Evolutionary conservation across 352 stramenopile genomes (phyloP).

Genomic region (Pythium vanterpoolii): DNA sequence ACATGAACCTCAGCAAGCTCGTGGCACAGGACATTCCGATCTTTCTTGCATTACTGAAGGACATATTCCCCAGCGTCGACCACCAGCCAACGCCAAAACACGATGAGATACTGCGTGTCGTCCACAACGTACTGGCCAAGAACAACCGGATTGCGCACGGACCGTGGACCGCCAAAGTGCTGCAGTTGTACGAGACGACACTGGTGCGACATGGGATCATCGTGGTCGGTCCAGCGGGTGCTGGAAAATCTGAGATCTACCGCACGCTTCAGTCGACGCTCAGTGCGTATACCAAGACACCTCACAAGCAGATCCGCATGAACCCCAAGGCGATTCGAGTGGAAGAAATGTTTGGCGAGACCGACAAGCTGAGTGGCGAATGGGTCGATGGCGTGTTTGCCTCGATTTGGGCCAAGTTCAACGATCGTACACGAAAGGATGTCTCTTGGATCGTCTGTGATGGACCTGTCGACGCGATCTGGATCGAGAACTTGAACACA

Average conservation of each 20-base stretch:
- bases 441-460: slow-evolving; percentile 93
- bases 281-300: slow-evolving; percentile 88
- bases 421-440: slow-evolving; percentile 90
- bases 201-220: slow-evolving; percentile 98
- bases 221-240: slow-evolving; percentile 95
- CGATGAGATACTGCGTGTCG: slow-evolving; percentile 57
- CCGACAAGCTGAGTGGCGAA: slow-evolving; percentile 94
- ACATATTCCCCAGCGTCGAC: slow-evolving; percentile 94
- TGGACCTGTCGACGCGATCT: slow-evolving; percentile 81
- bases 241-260: slow-evolving; percentile 97
- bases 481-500: slow-evolving; percentile 84
- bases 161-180: slow-evolving; percentile 93
- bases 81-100: slow-evolving; percentile 86
- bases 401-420: slow-evolving; percentile 98
- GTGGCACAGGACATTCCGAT: slow-evolving; percentile 98
- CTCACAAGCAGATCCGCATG: slow-evolving; percentile 94
- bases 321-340: slow-evolving; percentile 97
- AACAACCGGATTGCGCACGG: slow-evolving; percentile 59
- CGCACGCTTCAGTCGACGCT: slow-evolving; percentile 92
- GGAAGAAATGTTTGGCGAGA: slow-evolving; percentile 98
- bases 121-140: slow-evolving; percentile 74
- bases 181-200: slow-evolving; percentile 97
- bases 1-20: slow-evolving; percentile 99
- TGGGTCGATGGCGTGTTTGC: slow-evolving; percentile 98
- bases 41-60: slow-evolving; percentile 95